Conservation (phyloP, 2,329 filamentous ascomycete species). For the Scytalidium lignicola region DNA sequence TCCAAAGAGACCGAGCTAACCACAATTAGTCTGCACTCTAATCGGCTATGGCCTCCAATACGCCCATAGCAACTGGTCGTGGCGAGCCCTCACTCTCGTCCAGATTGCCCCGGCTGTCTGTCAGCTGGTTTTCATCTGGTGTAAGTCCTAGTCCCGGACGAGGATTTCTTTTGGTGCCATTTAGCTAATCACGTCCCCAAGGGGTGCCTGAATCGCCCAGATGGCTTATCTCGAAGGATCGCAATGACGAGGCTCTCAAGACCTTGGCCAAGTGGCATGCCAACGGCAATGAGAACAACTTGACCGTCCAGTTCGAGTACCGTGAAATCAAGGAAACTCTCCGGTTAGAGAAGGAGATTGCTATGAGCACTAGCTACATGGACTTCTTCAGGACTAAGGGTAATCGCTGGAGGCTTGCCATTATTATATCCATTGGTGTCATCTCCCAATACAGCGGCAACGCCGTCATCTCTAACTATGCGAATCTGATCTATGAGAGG, state of each 20-base stretch:
- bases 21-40: conserved; percentile 1
- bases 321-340: conserved; percentile 25
- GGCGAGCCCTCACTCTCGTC: conserved; percentile 61
- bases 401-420: conserved; percentile 58
- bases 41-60: background rate
- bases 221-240: conserved; percentile 53
- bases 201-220: conserved; percentile 54
- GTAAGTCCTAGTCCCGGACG: conserved; percentile 13
- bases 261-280: conserved; percentile 52
- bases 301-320: conserved; percentile 44
- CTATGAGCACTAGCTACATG: conserved; percentile 46
- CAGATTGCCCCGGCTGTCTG: conserved; percentile 57
- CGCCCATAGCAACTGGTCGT: conserved; percentile 53
- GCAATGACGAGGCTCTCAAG: conserved; percentile 45
- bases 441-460: conserved; percentile 67
- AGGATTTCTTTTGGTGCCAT: background rate
- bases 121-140: conserved; percentile 62
- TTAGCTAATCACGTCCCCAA: background rate
- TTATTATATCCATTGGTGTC: conserved; percentile 58
- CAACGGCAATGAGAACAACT: conserved; percentile 44
- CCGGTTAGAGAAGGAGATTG: conserved; percentile 30
- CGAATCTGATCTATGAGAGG: conserved; percentile 55
- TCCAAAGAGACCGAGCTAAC: background rate
- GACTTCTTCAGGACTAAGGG: conserved; percentile 57
- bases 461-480: conserved; percentile 62